Conservation (phyloP, 176 grass and related monocot species). For the Avena atlantica region DNA sequence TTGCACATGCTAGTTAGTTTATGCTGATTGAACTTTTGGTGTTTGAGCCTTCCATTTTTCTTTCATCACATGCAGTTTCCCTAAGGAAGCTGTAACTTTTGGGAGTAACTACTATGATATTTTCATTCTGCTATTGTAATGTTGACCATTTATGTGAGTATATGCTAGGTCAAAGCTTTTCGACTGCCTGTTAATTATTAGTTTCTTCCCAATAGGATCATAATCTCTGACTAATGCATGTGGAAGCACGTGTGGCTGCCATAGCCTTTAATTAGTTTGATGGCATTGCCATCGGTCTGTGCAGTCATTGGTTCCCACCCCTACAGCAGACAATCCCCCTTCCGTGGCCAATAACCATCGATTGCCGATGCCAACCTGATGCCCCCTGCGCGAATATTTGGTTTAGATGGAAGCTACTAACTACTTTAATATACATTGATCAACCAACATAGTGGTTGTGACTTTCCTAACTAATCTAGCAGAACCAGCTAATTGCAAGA, state of each 20-base stretch:
- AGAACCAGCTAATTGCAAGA: constrained; percentile 5
- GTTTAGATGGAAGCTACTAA: not conserved
- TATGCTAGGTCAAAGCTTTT: constrained; percentile 23
- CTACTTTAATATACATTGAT: constrained; percentile 7
- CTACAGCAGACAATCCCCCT: not conserved
- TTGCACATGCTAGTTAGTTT: constrained; percentile 16
- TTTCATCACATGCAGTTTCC: constrained; percentile 9
- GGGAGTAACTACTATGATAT: not conserved
- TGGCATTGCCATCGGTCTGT: not conserved
- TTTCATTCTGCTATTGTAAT: constrained; percentile 20
- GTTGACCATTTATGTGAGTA: not conserved
- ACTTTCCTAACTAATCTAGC: constrained; percentile 5
- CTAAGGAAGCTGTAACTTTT: not conserved
- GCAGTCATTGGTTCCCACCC: not conserved
- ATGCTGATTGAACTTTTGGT: not conserved
- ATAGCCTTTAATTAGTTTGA: not conserved
- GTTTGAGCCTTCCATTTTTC: constrained; percentile 24
- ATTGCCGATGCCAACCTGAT: not conserved
- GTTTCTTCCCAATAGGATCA: not conserved
- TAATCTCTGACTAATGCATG: not conserved
- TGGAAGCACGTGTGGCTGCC: not conserved
- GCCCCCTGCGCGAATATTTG: not conserved
- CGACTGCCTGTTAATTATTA: not conserved
- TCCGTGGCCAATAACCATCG: not conserved
- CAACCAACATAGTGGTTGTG: constrained; percentile 9